Percentiles rank a stretch among this genome's conserved stretches.
phyloP scores from a whole-genome alignment of 495 filamentous ascomycete species.

The Trichodelitschia bisporula region DNA sequence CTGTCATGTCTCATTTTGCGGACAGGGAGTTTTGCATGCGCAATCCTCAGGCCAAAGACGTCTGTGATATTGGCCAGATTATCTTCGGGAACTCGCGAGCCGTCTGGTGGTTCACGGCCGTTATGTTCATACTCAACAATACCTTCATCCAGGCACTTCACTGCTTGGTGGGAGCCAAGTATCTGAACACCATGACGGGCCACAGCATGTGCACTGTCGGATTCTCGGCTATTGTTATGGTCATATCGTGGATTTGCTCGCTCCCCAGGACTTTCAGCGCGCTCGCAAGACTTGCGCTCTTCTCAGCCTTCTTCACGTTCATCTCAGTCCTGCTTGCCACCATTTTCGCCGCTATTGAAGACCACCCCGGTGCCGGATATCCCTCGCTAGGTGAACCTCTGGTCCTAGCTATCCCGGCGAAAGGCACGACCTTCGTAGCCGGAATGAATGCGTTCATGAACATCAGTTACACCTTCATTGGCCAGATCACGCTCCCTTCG shows the following conservation, averaged over 20 bases:
- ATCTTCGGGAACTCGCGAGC: constrained; percentile 55
- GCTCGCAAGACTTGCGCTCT: constrained; percentile 48
- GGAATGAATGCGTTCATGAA: constrained; percentile 71
- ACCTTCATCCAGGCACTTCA: constrained; percentile 68
- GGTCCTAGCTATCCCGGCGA: constrained; percentile 37
- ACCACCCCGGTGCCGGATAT: constrained; percentile 21
- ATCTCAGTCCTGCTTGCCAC: constrained; percentile 58
- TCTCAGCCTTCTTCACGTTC: constrained; percentile 65
- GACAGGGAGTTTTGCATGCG: constrained; percentile 58
- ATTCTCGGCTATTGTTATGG: constrained; percentile 40
- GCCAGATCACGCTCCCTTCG: constrained; percentile 71
- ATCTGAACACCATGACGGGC: constrained; percentile 60
- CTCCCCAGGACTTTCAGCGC: constrained; percentile 60
- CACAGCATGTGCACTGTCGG: constrained; percentile 42
- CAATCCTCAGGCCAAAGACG: constrained; percentile 68
- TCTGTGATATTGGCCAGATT: constrained; percentile 79
- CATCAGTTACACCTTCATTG: constrained; percentile 81
- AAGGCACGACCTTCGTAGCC: constrained; percentile 49
- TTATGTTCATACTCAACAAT: constrained; percentile 82
- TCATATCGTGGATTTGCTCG: constrained; percentile 51
- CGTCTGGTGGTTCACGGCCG: constrained; percentile 62
- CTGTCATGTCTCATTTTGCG: neutral
- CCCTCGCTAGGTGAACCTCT: constrained; percentile 27
- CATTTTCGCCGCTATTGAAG: constrained; percentile 50
- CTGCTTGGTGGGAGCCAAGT: constrained; percentile 54